Percentiles rank a stretch among this genome's conserved stretches.
phyloP scores from a whole-genome alignment of 495 filamentous ascomycete genomes.

The Xeromyces bisporus region DNA sequence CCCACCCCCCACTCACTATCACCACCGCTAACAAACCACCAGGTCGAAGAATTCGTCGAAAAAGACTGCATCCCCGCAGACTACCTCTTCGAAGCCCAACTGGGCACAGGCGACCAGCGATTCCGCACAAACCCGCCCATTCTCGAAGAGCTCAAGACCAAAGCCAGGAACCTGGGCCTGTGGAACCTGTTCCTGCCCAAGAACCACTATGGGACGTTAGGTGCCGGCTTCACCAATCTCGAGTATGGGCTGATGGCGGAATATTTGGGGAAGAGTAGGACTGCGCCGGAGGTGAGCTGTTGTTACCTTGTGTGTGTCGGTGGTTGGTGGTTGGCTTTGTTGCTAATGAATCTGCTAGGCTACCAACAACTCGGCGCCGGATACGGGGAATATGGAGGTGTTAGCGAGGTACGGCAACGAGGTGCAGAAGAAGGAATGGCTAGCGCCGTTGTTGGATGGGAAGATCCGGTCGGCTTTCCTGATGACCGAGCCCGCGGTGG shows the following conservation, averaged over 20 bases:
- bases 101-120: constrained; percentile 56
- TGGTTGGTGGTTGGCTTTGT: too few relatives aligned
- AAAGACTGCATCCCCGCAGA: constrained; percentile 88
- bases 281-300: constrained; percentile 49
- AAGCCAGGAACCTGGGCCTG: constrained; percentile 68
- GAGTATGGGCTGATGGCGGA: constrained; percentile 93
- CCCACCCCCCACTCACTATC: neutral
- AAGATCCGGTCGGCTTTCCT: constrained; percentile 79
- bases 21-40: neutral
- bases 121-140: constrained; percentile 64
- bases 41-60: constrained; percentile 92
- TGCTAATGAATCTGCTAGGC: too few relatives aligned
- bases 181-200: constrained; percentile 98
- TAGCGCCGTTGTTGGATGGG: constrained; percentile 67
- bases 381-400: constrained; percentile 94
- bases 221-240: constrained; percentile 76
- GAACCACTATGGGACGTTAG: constrained; percentile 86
- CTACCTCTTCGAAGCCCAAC: constrained; percentile 56
- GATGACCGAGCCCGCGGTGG: constrained; percentile 82
- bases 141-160: constrained; percentile 74
- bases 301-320: constrained; percentile 1
- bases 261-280: constrained; percentile 60
- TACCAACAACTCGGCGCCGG: constrained; percentile 78
- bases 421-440: constrained; percentile 75
- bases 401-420: constrained; percentile 85